A percentile compares a stretch with the other conserved stretches of the same genome.
Conservation (phyloP, 495 filamentous ascomycete genomes). For the Daldinia grandis region DNA sequence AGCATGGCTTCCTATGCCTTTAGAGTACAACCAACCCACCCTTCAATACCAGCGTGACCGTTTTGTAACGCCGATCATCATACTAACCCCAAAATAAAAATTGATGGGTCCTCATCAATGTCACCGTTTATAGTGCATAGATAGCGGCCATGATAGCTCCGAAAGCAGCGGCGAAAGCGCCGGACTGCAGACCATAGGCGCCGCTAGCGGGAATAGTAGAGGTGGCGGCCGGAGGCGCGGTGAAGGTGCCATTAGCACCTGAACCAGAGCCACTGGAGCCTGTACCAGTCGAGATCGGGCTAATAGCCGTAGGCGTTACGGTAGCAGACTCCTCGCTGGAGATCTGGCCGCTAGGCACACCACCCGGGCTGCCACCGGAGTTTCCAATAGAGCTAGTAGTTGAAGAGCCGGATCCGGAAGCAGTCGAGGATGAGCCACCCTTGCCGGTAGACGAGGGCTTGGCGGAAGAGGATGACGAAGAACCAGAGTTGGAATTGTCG, state of each 20-base stretch:
- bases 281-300: conserved; percentile 31
- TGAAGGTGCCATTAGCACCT: conserved; percentile 37
- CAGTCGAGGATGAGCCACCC: conserved; percentile 18
- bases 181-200: conserved; percentile 32
- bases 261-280: conserved; percentile 42
- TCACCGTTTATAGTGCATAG: conserved; percentile 36
- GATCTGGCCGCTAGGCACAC: conserved; percentile 33
- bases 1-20: conserved; percentile 11
- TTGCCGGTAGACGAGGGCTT: conserved; percentile 22
- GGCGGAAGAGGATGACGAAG: conserved; percentile 33
- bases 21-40: conserved; percentile 12
- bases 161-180: conserved; percentile 43
- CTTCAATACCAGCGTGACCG: conserved; percentile 19
- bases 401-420: conserved; percentile 25
- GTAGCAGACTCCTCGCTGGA: conserved; percentile 38
- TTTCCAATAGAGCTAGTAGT: conserved; percentile 20
- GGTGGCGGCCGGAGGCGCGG: conserved; percentile 27
- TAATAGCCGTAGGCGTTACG: conserved; percentile 30
- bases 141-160: conserved; percentile 45
- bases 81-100: conserved; percentile 5
- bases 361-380: conserved; percentile 38
- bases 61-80: conserved; percentile 33
- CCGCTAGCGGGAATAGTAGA: conserved; percentile 35
- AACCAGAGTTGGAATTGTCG: conserved; percentile 22
- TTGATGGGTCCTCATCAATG: not conserved